These are phyloP conservation scores for Zoysia matrella DNA, from an alignment of 202 grass and related monocot species.

Conservation along the genomic window DNA sequence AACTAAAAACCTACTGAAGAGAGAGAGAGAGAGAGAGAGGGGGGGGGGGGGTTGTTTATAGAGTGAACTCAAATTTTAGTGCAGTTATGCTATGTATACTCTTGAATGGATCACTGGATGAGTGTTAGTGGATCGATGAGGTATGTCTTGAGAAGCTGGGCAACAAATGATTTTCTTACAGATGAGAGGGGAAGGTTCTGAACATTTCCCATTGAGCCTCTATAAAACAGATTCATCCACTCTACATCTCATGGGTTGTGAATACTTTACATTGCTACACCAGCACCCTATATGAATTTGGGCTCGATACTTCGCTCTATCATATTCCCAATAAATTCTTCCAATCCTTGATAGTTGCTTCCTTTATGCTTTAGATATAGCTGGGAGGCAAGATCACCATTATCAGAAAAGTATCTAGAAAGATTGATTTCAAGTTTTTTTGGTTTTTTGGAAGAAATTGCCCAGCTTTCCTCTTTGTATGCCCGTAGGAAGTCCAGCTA, in stretches of 20 bases:
- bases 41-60: too few relatives aligned
- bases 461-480: constrained; percentile 8
- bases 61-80: neutral
- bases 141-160: too few relatives aligned
- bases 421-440: neutral
- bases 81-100: neutral
- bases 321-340: neutral
- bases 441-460: constrained; percentile 6
- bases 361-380: neutral
- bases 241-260: too few relatives aligned
- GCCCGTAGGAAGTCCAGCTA: neutral
- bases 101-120: too few relatives aligned
- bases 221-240: too few relatives aligned
- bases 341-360: constrained; percentile 7
- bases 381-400: neutral
- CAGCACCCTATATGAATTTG: neutral
- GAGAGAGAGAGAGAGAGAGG: neutral
- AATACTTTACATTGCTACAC: too few relatives aligned
- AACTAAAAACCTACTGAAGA: neutral
- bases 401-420: constrained; percentile 11
- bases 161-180: too few relatives aligned
- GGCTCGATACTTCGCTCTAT: neutral
- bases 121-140: too few relatives aligned
- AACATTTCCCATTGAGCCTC: neutral
- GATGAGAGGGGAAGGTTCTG: neutral